Base-by-base conservation (phyloP, 2,329 filamentous ascomycete species). In the Sporothrix globosa region DNA sequence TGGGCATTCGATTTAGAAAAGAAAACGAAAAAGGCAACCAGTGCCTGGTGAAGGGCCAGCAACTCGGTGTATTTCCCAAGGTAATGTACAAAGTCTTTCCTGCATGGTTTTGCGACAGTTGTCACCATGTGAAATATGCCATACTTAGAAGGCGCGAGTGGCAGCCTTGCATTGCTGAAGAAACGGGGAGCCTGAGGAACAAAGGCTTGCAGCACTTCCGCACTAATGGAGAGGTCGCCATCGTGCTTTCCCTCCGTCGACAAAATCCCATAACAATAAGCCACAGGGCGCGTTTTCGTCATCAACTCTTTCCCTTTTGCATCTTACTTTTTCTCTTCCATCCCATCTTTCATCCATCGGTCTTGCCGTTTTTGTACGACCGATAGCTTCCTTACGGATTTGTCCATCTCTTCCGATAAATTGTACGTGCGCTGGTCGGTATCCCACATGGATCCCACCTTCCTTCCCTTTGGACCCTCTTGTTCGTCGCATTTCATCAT, bases 401-500 rank as follows among this genome's bases (percentile, higher is more conserved):
- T 11, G 6, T 9, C 13, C 56, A 48, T 48, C 44, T 30, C 41
- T 11, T 41, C 2, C 60, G 30, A 48, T 7, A 48, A 48, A 4
- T 6, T 4, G 60, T 63, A 63, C 13, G 60, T 63, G 14, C 50
- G 3, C 10, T 53, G 9, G 50, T 27, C 21, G 24, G n/a, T 21
- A 46, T 46, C 34, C 21, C 58, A 63, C 39, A 46, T 27, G 39
- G 39, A 11, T 63, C 39, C 39, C 61, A 44, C 52, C 66, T 27
- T 46, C 39, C 17, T 41, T 19, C 14, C 10, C 34, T 13, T n/a
- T 60, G 48, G 14, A 34, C 67, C 24, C 54, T 60, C 53, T 58
- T 53, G 30, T 67, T 58, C 41, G 53, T 58, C 53, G 52, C 66
- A 67, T 67, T 54, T 54, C 65, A 54, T 53, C 65, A 41, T 67